Conservation (phyloP, 2,329 filamentous ascomycete species). For the Nakataea oryzae region DNA sequence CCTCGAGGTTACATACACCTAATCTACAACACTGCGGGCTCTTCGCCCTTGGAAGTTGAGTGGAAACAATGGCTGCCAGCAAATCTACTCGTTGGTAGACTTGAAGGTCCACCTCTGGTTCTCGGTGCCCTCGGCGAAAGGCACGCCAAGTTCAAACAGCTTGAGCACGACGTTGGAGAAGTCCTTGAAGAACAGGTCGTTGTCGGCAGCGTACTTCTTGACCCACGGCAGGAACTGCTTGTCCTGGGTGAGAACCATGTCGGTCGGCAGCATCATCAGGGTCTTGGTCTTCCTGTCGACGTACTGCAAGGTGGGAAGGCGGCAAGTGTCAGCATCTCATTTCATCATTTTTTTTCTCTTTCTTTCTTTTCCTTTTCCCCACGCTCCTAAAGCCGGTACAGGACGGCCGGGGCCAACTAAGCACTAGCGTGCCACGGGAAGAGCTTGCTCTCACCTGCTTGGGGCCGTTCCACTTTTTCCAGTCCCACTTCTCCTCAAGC, state of each 20-base stretch:
- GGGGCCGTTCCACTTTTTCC: constrained; percentile 85
- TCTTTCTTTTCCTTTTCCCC: not conserved
- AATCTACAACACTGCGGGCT: not conserved
- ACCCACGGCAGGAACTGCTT: constrained; percentile 74
- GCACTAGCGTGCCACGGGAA: not conserved
- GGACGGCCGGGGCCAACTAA: not conserved
- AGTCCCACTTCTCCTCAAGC: constrained; percentile 84
- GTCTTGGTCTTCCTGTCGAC: constrained; percentile 80
- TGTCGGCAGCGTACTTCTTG: constrained; percentile 84
- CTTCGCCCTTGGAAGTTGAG: not conserved
- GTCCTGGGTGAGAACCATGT: constrained; percentile 80
- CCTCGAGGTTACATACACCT: not conserved
- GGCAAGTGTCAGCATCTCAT: not conserved
- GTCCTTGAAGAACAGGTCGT: constrained; percentile 86
- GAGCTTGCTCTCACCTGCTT: constrained; percentile 43
- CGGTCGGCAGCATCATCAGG: constrained; percentile 95
- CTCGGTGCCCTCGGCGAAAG: constrained; percentile 59
- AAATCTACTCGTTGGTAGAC: constrained; percentile 28
- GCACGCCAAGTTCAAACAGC: constrained; percentile 90
- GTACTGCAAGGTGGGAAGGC: constrained; percentile 38
- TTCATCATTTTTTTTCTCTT: not conserved
- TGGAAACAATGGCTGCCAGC: too few species aligned
- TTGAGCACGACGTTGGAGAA: constrained; percentile 70
- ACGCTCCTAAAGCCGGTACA: too few species aligned
- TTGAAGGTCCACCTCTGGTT: constrained; percentile 54